Base-by-base conservation (phyloP, 2,329 filamentous ascomycete species). In the Penicillium sp. region DNA sequence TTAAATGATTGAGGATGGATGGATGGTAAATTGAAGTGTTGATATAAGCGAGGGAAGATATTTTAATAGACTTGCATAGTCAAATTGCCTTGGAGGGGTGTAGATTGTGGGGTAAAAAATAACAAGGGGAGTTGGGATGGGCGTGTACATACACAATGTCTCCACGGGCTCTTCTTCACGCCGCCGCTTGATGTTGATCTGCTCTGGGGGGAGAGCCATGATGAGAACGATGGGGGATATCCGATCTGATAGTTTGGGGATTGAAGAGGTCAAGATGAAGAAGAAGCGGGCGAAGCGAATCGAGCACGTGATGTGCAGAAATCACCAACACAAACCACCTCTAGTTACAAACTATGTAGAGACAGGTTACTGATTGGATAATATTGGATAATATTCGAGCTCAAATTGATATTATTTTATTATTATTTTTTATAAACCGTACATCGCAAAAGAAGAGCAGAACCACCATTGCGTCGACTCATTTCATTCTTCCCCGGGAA, bases 81-180 rank as follows among this genome's bases (percentile, higher is more conserved):
- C 56, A 55, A 49, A 56, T 26, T 51, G 34, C 62, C 45, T 58
- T 56, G 60, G 43, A 51, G 49, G 55, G 45, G 51, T 55, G 21
- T 60, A 54, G 42, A 55, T 54, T 30, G 54, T 39, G 54, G 51
- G 54, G 49, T 30, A 41, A 50, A 33, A 42, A 43, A 46, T 26
- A 49, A 46, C 45, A 54, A 26, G 42, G 34, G 21, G 41, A 52
- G 44, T 43, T 41, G 29, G 21, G 23, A 21, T 39, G 37, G 36
- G 21, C 3, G 21, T 40, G 13, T 26, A 49, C 68, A 51, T 76
- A 80, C 77, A 78, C 43, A 83, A 69, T 18, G 77, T 75, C 54
- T 84, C 80, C n/a, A 82, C 76, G 3, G 81, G 80, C 41, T 80
- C 79, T 47, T 84, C 81, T 49, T 78, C 76, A 49, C 81, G 77